Evolutionary conservation across 176 grass and related monocot genomes (phyloP).

Genomic region (Carex cristatella): DNA sequence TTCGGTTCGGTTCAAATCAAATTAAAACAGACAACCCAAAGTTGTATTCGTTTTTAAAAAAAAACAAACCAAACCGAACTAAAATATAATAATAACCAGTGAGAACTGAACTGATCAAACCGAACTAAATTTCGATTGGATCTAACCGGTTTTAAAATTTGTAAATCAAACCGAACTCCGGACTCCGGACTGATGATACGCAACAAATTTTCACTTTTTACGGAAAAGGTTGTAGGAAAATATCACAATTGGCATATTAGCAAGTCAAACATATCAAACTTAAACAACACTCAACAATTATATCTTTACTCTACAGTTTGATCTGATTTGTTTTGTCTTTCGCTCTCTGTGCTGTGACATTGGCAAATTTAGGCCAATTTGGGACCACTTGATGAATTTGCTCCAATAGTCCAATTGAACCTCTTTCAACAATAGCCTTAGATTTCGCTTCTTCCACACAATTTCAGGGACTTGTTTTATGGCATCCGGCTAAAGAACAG

Average conservation of each 20-base stretch:
- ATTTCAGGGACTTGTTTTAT: constrained; percentile 9
- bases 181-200: too few relatives aligned
- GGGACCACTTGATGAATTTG: constrained; percentile 11
- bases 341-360: background rate
- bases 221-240: background rate
- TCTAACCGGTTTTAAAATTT: too few relatives aligned
- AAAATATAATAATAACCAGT: too few relatives aligned
- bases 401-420: background rate
- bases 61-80: too few relatives aligned
- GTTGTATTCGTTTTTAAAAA: too few relatives aligned
- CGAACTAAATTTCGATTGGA: too few relatives aligned
- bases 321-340: constrained; percentile 10
- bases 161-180: too few relatives aligned
- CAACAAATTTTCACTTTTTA: background rate
- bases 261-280: background rate
- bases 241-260: background rate
- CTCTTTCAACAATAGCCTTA: background rate
- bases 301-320: background rate
- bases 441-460: constrained; percentile 1
- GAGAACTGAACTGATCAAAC: too few relatives aligned
- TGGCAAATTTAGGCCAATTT: background rate
- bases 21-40: too few relatives aligned
- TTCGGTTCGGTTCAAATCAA: too few relatives aligned
- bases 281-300: constrained; percentile 2
- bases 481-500: background rate